Evolutionary conservation across 164 flowering plant genomes (phyloP), one percentile per base, ranked within the genome.

Genomic region (Houttuynia cordata): DNA sequence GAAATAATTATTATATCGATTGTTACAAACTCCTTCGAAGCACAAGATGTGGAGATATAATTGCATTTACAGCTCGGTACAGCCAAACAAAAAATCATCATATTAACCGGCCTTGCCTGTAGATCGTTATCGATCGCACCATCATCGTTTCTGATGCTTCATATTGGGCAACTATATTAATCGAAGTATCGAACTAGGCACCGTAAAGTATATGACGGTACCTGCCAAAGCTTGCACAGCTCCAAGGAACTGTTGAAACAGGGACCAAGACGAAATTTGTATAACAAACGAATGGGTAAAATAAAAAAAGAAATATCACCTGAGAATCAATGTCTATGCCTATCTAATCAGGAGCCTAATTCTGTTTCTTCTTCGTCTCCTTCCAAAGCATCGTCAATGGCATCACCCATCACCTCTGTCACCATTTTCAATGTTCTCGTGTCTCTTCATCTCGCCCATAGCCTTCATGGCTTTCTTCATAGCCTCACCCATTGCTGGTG

Each of bases 401-500:
- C 85, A 70, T 85, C 91, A 37, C 83, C 91, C 96, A 88, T 88
- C 49, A 88, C 87, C 75, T 88, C 96, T 18, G 78, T 68, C 22
- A 66, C 70, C 96, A 88, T 78, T 71, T 88, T 92, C 96, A 88
- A n/a, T 88, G 79, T 80, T 82, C 73, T 88, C 96, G 68, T 84
- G 96, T 71, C 86, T 78, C 65, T 85, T 88, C 96, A 83, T 88
- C 76, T 85, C 88, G 23, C 92, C 90, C 96, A 88, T 88, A 45
- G 92, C 96, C 75, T 87, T 87, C 8, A 86, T 85, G 37, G 85
- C 92, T 56, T 88, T 88, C 81, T 88, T 88, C 96, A 88, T 85
- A 56, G 92, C 92, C 71, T 88, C 88, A 19, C 96, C 96, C 96
- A 85, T 88, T 60, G 91, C 91, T 78, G 85, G 96, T 22, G 91